A percentile compares a stretch with the other conserved stretches of the same genome.
phyloP scores from a whole-genome alignment of 768 basidiomycete genomes.

The Jaapia argillacea region DNA sequence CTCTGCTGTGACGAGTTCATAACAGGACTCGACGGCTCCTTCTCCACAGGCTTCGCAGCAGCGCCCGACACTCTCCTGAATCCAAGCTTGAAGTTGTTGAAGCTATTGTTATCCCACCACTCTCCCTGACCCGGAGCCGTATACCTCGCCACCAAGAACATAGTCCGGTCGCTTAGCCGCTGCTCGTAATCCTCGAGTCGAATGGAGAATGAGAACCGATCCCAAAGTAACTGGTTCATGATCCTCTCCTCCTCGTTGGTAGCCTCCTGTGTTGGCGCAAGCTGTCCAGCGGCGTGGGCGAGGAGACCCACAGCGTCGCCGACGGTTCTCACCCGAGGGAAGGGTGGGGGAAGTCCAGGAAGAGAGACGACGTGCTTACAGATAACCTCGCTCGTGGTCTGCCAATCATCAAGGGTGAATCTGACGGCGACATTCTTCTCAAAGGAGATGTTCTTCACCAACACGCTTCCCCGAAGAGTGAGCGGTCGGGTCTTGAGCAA shows the following conservation, averaged over 20 bases:
- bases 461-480: slow-evolving; percentile 60
- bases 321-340: slow-evolving; percentile 19
- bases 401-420: slow-evolving; percentile 93
- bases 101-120: slow-evolving; percentile 91
- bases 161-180: slow-evolving; percentile 35
- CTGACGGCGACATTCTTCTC: slow-evolving; percentile 79
- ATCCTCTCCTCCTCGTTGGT: slow-evolving; percentile 6
- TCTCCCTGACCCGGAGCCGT: slow-evolving; percentile 42
- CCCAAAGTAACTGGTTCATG: slow-evolving; percentile 27
- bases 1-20: slow-evolving; percentile 14
- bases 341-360: slow-evolving; percentile 21
- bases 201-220: slow-evolving; percentile 51
- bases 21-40: not conserved
- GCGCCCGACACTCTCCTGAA: slow-evolving; percentile 30
- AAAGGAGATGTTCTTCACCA: slow-evolving; percentile 80
- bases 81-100: slow-evolving; percentile 64
- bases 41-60: not conserved
- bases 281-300: slow-evolving; percentile 13
- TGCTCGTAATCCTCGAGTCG: slow-evolving; percentile 62
- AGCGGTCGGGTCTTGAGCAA: slow-evolving; percentile 26
- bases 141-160: slow-evolving; percentile 57
- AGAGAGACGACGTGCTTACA: slow-evolving; percentile 38
- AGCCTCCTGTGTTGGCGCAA: not conserved
- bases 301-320: slow-evolving; percentile 30
- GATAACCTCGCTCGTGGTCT: slow-evolving; percentile 79